These are phyloP conservation scores for Fraxinus americana DNA, from an alignment of 257 asterid species.

Conservation along the genomic window DNA sequence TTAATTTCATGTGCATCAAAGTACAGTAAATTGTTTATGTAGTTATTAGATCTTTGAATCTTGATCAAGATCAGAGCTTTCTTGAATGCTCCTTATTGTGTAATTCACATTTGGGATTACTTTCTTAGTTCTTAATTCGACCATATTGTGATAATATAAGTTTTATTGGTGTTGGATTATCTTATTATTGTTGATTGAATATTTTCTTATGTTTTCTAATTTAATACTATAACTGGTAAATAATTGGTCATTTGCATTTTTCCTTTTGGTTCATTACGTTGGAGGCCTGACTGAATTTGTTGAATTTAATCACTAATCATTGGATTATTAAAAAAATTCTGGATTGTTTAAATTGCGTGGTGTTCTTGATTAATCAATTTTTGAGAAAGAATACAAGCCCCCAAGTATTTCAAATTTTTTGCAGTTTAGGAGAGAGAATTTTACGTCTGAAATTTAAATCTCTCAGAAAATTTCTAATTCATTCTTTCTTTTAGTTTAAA, in stretches of 20 bases:
- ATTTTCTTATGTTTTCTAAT: not conserved
- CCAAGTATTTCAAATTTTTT: not conserved
- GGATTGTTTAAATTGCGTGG: not conserved
- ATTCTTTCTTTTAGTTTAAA: not conserved
- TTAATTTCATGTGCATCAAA: slow-evolving; percentile 11
- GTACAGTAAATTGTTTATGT: not conserved
- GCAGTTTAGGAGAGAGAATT: not conserved
- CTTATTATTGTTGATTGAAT: not conserved
- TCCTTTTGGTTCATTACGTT: not conserved
- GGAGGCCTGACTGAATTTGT: not conserved
- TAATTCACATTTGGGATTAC: slow-evolving; percentile 8
- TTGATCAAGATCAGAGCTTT: slow-evolving; percentile 30
- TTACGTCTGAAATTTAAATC: not conserved
- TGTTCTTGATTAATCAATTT: not conserved
- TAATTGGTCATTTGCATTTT: slow-evolving; percentile 6
- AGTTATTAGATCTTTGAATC: slow-evolving; percentile 26
- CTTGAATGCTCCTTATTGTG: slow-evolving; percentile 34
- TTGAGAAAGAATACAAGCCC: not conserved
- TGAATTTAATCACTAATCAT: not conserved
- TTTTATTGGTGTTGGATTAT: slow-evolving; percentile 16
- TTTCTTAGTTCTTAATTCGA: slow-evolving; percentile 17
- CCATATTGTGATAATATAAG: not conserved
- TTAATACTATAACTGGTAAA: not conserved
- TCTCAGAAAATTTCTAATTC: not conserved
- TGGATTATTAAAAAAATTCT: not conserved